Conservation (phyloP, 163 green algal species). For the Chlamydomonas reinhardtii region DNA sequence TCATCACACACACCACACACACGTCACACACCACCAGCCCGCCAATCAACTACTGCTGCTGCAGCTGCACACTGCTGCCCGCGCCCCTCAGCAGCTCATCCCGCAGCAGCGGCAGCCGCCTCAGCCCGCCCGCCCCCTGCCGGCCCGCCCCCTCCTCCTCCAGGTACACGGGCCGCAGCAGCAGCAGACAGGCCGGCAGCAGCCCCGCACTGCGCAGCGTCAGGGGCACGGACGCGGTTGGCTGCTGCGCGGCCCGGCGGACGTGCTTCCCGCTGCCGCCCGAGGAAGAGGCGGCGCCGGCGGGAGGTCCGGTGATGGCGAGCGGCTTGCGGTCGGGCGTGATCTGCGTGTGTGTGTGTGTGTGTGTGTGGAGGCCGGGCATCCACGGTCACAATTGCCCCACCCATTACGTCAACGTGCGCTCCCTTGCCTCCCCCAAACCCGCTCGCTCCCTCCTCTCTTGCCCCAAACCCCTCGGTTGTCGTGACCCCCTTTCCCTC, state of each 20-base stretch:
- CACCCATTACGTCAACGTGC: too few relatives aligned
- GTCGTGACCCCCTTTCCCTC: too few relatives aligned
- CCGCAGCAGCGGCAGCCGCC: slow-evolving; percentile 17
- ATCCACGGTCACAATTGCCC: too few relatives aligned
- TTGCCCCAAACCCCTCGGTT: too few relatives aligned
- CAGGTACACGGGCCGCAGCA: slow-evolving; percentile 50
- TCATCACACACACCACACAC: too few relatives aligned
- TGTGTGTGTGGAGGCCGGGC: too few relatives aligned
- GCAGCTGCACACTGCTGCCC: not conserved
- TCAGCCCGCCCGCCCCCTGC: not conserved
- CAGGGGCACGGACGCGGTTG: not conserved
- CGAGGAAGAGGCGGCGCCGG: not conserved
- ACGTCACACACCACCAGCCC: too few relatives aligned
- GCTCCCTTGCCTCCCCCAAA: too few relatives aligned
- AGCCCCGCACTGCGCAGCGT: slow-evolving; percentile 49
- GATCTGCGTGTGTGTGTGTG: slow-evolving; percentile 63
- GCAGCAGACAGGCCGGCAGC: slow-evolving; percentile 54
- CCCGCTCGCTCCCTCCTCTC: too few relatives aligned
- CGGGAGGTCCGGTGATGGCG: not conserved
- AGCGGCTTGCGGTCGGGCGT: slow-evolving; percentile 58
- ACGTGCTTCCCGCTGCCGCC: too few relatives aligned
- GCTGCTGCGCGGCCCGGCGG: not conserved
- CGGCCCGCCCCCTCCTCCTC: not conserved
- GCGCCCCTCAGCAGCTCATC: slow-evolving; percentile 21
- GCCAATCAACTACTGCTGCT: not conserved